phyloP scores from a whole-genome alignment of 805 yeast species.

The Clavispora carvajalis region DNA sequence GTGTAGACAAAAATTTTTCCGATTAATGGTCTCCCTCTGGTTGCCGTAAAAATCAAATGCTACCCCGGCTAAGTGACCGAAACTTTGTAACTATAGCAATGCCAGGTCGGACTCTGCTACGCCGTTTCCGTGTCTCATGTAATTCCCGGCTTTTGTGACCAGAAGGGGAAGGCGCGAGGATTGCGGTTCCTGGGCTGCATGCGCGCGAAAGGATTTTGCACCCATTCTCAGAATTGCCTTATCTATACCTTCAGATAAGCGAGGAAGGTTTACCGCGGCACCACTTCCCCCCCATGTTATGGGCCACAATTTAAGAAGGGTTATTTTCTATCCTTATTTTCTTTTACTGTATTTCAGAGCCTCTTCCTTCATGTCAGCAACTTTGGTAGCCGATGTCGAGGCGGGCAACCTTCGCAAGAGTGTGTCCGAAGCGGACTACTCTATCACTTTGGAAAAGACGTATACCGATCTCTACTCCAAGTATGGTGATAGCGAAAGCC shows the following conservation, averaged over 20 bases:
- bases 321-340: background rate
- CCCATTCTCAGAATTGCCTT: slow-evolving; percentile 7
- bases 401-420: slow-evolving; percentile 34
- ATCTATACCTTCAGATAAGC: background rate
- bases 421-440: slow-evolving; percentile 28
- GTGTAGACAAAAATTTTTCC: too few species aligned
- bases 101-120: too few species aligned
- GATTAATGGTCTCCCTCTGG: too few species aligned
- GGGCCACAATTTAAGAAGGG: background rate
- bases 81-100: too few species aligned
- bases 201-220: slow-evolving; percentile 11
- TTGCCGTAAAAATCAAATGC: too few species aligned
- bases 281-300: background rate
- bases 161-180: slow-evolving; percentile 1
- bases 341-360: background rate
- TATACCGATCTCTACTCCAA: slow-evolving; percentile 5
- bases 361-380: slow-evolving; percentile 21
- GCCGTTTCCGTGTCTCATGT: too few species aligned
- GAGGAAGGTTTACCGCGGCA: background rate
- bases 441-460: slow-evolving; percentile 7
- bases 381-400: slow-evolving; percentile 25
- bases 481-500: slow-evolving; percentile 2
- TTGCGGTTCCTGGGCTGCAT: background rate
- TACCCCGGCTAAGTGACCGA: too few species aligned
- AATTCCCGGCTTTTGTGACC: background rate